Evolutionary conservation across 108 stramenopile genomes (phyloP), one percentile per base, ranked within the genome.

Genomic region (Epithemia pelagica): DNA sequence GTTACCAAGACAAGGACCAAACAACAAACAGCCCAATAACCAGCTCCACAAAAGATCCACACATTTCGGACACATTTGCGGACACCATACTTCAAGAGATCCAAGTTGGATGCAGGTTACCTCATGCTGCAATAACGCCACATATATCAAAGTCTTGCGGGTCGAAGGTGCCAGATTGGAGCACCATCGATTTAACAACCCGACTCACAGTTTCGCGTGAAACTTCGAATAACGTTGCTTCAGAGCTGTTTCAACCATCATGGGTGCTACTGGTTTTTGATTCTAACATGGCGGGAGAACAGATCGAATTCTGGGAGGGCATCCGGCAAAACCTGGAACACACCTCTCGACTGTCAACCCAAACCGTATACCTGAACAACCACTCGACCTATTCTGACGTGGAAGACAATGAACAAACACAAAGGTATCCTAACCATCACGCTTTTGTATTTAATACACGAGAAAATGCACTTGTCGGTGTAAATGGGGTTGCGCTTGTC

Each of bases 1-100:
- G 72, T 29, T 93, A 95, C 52, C 37, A 46, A 15, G 37, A 46
- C 15, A 46, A 46, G 5, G 37, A 5, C 37, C 5, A 46, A 46
- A 46, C 37, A 5, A 46, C 37, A 15, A 46, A 15, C 10, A 46
- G 37, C 10, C 10, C 37, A 15, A 46, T 46, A 15, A 5, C 15
- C 37, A 46, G 37, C n/a, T n/a, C n/a, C n/a, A n/a, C n/a, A n/a
- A 46, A 46, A 46, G 15, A 46, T 5, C 37, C 37, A 5, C 37
- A 10, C 5, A 5, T 15, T 10, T 46, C 37, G 37, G 37, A 46
- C 15, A 46, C 37, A 46, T 46, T 46, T 46, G 37, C 37, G 37
- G 37, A 15, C 15, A 15, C 15, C 37, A 46, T 5, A 10, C 37
- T 46, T 10, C 5, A 5, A 5, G 15, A 46, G 15, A 46, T 46